phyloP scores from a whole-genome alignment of 1,284 basidiomycete genomes.

The Tilletia walkeri region DNA sequence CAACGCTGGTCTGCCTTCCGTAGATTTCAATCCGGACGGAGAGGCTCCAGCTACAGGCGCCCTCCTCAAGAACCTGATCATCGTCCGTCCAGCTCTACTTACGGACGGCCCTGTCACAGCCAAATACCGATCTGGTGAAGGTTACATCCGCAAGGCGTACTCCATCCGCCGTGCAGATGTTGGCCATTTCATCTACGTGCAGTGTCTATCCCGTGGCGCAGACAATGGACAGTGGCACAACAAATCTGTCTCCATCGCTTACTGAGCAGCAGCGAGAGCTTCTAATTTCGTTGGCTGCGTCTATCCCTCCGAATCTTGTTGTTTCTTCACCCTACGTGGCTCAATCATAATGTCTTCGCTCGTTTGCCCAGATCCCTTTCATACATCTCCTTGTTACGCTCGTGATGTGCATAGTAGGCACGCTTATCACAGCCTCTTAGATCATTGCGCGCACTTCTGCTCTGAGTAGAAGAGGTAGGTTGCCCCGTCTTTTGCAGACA shows the following conservation, averaged over 20 bases:
- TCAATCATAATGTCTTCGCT: no score
- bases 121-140: slow-evolving; percentile 4
- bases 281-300: no score
- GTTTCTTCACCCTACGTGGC: no score
- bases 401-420: no score
- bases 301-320: no score
- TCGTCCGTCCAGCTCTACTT: not conserved
- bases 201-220: not conserved
- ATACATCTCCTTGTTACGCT: no score
- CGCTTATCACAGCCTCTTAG: no score
- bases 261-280: not conserved
- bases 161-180: not conserved
- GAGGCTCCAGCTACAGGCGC: not conserved
- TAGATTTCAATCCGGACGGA: slow-evolving; percentile 4
- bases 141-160: not conserved
- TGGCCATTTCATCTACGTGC: not conserved
- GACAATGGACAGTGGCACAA: not conserved
- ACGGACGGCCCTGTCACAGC: not conserved
- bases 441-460: no score
- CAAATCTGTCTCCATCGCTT: not conserved
- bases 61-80: not conserved
- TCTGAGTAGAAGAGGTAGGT: no score
- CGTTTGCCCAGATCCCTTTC: no score
- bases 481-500: no score
- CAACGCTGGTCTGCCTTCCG: slow-evolving; percentile 1